A percentile compares a stretch with the other conserved stretches of the same genome.
These are phyloP conservation scores for Aaosphaeria pasadenensis DNA, from an alignment of 2,329 filamentous ascomycete species.

Conservation along the genomic window DNA sequence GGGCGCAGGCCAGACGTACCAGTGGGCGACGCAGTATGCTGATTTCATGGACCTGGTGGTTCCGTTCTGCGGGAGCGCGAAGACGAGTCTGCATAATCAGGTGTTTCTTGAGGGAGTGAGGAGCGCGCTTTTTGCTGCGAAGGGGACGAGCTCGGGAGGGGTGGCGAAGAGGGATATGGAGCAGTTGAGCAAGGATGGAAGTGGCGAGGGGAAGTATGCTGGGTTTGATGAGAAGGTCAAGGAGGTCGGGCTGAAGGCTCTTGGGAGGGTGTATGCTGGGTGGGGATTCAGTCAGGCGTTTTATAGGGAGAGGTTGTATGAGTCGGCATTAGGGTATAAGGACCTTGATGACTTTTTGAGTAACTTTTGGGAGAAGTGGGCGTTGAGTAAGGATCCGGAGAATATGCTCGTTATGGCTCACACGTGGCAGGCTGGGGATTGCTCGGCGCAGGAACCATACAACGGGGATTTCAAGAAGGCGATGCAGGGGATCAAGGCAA, in stretches of 20 bases:
- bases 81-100: constrained; percentile 64
- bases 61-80: constrained; percentile 65
- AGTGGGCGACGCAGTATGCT: constrained; percentile 62
- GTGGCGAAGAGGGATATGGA: constrained; percentile 28
- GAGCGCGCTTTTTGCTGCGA: constrained; percentile 56
- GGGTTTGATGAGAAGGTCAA: constrained; percentile 55
- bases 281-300: constrained; percentile 81
- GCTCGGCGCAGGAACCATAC: constrained; percentile 66
- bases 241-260: constrained; percentile 62
- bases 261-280: constrained; percentile 73
- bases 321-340: constrained; percentile 62
- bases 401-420: constrained; percentile 73
- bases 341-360: constrained; percentile 71
- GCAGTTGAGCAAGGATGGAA: background rate
- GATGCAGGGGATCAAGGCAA: constrained; percentile 68
- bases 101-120: constrained; percentile 67
- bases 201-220: constrained; percentile 36
- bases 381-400: constrained; percentile 69
- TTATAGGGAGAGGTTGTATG: constrained; percentile 69
- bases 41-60: constrained; percentile 64
- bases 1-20: constrained; percentile 65
- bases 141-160: constrained; percentile 53
- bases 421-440: constrained; percentile 75
- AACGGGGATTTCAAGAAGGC: constrained; percentile 61
- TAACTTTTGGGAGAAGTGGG: constrained; percentile 75